Percentiles rank a stretch among this genome's conserved stretches.
Conservation (phyloP, 2,329 filamentous ascomycete genomes). For the Neophaeococcomyces mojaviensis region DNA sequence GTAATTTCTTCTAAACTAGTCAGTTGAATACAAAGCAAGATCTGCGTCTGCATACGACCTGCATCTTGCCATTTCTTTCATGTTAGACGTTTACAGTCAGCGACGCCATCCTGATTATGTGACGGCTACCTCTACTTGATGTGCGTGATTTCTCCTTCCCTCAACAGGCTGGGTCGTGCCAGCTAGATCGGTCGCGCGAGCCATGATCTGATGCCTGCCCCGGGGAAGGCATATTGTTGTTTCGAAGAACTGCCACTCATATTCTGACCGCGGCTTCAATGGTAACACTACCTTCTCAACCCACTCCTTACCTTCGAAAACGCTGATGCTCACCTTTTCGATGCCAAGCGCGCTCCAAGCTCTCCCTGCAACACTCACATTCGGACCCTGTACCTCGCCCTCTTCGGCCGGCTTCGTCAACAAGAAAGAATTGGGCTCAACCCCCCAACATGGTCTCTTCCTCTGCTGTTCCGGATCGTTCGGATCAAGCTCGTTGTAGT, state of each 20-base stretch:
- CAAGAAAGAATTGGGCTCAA: slow-evolving; percentile 20
- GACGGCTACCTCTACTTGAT: slow-evolving; percentile 12
- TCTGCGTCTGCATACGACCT: too few species aligned
- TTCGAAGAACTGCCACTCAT: slow-evolving; percentile 18
- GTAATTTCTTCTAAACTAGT: too few species aligned
- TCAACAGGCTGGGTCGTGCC: slow-evolving; percentile 13
- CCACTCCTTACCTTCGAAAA: slow-evolving; percentile 12
- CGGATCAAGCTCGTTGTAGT: slow-evolving; percentile 20
- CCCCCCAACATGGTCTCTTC: slow-evolving; percentile 16
- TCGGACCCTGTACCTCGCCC: slow-evolving; percentile 10
- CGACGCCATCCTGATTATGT: background rate
- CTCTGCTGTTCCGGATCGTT: slow-evolving; percentile 11
- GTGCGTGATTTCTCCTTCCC: slow-evolving; percentile 18
- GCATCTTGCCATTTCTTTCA: too few species aligned
- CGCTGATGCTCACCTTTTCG: slow-evolving; percentile 13
- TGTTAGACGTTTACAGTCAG: too few species aligned
- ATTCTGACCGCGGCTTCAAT: slow-evolving; percentile 9
- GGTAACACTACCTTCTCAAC: slow-evolving; percentile 1
- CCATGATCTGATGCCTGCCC: slow-evolving; percentile 13
- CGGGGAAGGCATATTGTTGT: slow-evolving; percentile 6
- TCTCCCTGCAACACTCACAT: slow-evolving; percentile 13
- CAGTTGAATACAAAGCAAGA: too few species aligned
- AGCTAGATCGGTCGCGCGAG: slow-evolving; percentile 12
- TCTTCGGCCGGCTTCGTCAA: slow-evolving; percentile 13
- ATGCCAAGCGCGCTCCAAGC: slow-evolving; percentile 18